These are phyloP conservation scores for Nyssa sinensis DNA, from an alignment of 148 eudicot species.

Conservation along the genomic window DNA sequence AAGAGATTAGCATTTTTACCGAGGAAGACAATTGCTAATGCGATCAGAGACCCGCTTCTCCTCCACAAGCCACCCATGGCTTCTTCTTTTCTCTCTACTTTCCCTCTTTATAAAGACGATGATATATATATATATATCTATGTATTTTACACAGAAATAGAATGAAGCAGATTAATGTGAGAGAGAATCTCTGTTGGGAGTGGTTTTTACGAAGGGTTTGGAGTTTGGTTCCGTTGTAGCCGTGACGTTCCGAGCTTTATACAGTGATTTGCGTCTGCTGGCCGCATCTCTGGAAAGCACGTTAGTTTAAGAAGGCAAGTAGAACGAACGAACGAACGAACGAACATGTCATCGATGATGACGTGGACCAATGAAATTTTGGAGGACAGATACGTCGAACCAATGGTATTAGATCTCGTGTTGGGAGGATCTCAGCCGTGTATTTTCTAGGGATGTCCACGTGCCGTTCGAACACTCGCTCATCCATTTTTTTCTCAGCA, in stretches of 20 bases:
- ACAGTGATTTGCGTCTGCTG: neutral
- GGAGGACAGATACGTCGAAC: neutral
- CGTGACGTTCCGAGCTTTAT: neutral
- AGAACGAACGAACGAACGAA: no score
- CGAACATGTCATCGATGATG: constrained; percentile 30
- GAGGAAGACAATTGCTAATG: constrained; percentile 22
- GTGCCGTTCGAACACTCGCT: neutral
- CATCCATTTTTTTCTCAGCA: no score
- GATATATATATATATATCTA: neutral
- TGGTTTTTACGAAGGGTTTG: neutral
- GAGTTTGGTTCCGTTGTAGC: neutral
- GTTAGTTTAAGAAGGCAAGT: neutral
- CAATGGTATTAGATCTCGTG: constrained; percentile 16
- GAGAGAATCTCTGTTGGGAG: neutral
- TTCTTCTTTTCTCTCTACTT: neutral
- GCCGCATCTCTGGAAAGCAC: neutral
- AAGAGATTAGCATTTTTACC: constrained; percentile 8
- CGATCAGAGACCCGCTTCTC: constrained; percentile 20
- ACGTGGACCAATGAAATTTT: constrained; percentile 37
- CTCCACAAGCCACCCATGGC: constrained; percentile 25
- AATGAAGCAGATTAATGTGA: neutral
- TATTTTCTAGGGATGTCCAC: neutral
- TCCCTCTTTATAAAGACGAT: neutral
- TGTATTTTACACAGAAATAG: neutral
- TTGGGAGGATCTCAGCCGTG: constrained; percentile 20